phyloP scores from a whole-genome alignment of 2,329 filamentous ascomycete species.

The Beauveria asiatica region DNA sequence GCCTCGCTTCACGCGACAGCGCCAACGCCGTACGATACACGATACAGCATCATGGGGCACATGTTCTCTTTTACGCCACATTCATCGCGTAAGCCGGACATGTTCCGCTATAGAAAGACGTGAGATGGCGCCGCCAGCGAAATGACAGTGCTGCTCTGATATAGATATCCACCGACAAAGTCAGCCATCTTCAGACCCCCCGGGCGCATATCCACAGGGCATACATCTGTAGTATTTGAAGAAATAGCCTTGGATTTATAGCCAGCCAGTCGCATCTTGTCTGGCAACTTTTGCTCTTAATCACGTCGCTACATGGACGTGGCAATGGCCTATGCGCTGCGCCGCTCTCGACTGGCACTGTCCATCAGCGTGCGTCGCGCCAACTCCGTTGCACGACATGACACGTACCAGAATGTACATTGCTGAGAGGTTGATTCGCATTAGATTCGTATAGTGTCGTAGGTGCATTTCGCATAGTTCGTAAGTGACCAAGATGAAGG shows the following conservation, averaged over 20 bases:
- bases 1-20: not conserved
- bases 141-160: not conserved
- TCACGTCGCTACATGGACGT: not conserved
- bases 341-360: not conserved
- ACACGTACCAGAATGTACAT: not conserved
- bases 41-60: not conserved
- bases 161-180: not conserved
- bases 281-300: not conserved
- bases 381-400: not conserved
- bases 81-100: not conserved
- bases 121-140: not conserved
- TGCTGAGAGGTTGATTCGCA: not conserved
- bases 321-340: not conserved
- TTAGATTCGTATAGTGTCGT: conserved; percentile 1
- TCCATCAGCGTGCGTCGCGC: not conserved
- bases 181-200: not conserved
- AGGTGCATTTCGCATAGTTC: not conserved
- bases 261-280: not conserved
- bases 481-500: not conserved
- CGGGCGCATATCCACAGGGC: not conserved
- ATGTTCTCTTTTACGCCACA: too few species aligned
- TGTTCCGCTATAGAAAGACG: not conserved
- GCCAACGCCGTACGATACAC: not conserved
- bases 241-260: not conserved
- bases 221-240: not conserved